Evolutionary conservation across 2,329 filamentous ascomycete species (phyloP), one percentile per base, ranked within the genome.

Genomic region (Mollisia scopiformis): DNA sequence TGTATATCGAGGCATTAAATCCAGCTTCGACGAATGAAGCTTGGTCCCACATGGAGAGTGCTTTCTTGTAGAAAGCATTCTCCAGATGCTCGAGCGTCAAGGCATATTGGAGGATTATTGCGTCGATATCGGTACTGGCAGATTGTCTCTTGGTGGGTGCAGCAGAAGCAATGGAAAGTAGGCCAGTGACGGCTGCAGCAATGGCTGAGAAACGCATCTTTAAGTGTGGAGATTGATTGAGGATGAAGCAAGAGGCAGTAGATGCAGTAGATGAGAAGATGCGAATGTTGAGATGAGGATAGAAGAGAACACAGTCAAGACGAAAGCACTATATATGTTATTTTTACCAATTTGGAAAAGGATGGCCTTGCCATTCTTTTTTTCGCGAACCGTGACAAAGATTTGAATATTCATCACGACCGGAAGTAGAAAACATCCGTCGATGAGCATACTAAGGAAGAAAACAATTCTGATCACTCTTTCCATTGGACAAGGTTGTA

Each of bases 51-150:
- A 84, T 85, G 62, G 77, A 73, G 6, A 90, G 77, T 39, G 83
- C 87, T 49, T 87, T 71, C 37, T 77, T 78, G 76, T 90, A 91
- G 76, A 90, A 90, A 54, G 78, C 79, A 63, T 86, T 78, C 75
- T 90, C 88, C 37, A 86, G 80, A 62, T 84, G 80, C 73, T 86
- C 84, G 11, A 85, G 79, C 2, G 79, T 78, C 53, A 82, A 71
- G 21, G 80, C 80, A 54, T 80, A 82, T 73, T 80, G 78, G 56
- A 81, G 74, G 55, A 81, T 80, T 58, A 70, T 67, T 27, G 69
- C 49, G 46, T 73, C 71, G 23, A 67, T 67, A 37, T 69, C 64
- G 13, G 52, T 31, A 2, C 43, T 50, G 23, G 65, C 59, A 6
- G 43, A 27, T 49, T 69, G 66, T 62, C 68, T 66, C 59, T 69